Base-by-base conservation (phyloP, 345 rosid species). In the Arabis alpina region DNA sequence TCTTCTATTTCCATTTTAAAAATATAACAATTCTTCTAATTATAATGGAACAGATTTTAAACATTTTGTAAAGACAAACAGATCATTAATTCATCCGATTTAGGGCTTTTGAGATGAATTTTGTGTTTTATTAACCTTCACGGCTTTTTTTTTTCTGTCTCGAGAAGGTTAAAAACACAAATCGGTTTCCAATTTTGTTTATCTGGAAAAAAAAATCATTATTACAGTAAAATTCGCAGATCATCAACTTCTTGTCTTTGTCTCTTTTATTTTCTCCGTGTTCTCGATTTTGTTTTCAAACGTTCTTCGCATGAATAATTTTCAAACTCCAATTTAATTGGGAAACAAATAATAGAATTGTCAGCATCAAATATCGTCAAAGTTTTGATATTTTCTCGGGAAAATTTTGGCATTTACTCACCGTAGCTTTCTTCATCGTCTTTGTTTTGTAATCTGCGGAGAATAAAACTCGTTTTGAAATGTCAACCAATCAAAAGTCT, bases 401-500 rank as follows among this genome's bases (percentile, higher is more conserved):
- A 53, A 10, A 30, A 0, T 19, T 15, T 54, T 54, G 62, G 36
- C 34, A 43, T 43, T 50, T 51, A 51, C 6, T 48, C 12, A 6
- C 8, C 8, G 32, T 16, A 3, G 49, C 34, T 36, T 49, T 49
- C 24, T 4, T 28, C 10, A 3, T 45, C 40, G 45, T 10, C 23
- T 2, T n/a, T 15, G 42, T 34, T 6, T 34, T 34, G 37, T 34
- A 34, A 34, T 34, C 37, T 3, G 37, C 7, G 25, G 12, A 4
- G 6, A 5, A n/a, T n/a, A n/a, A n/a, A n/a, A n/a, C n/a, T n/a
- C n/a, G n/a, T n/a, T n/a, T n/a, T n/a, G 5, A 62, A 24, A 61
- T 10, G 69, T 71, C 70, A 64, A 55, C 59, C 19, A 54, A 54
- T 45, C 9, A 51, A 43, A 54, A 36, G 64, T 45, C 43, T 47